Evolutionary conservation across 1,284 basidiomycete species (phyloP).

Genomic region (Stygiomarasmius scandens): DNA sequence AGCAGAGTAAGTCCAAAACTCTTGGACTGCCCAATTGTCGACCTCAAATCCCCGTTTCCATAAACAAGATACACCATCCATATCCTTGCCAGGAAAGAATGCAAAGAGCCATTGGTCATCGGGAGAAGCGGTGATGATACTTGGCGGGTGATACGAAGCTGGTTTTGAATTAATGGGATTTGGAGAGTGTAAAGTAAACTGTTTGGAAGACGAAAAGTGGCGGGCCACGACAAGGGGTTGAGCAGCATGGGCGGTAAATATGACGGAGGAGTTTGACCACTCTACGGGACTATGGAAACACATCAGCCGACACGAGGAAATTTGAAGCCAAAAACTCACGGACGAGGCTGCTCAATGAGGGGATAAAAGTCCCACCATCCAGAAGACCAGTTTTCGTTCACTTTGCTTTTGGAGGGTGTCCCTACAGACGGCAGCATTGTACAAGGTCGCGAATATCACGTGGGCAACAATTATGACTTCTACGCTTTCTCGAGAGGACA

Average conservation of each 20-base stretch:
- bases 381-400: conserved; percentile 56
- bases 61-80: conserved; percentile 62
- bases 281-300: conserved; percentile 55
- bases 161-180: conserved; percentile 46
- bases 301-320: conserved; percentile 6
- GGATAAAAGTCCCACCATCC: conserved; percentile 77
- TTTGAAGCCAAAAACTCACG: conserved; percentile 15
- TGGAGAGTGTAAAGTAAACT: conserved; percentile 61
- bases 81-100: conserved; percentile 63
- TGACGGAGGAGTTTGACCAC: conserved; percentile 69
- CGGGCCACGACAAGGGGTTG: conserved; percentile 62
- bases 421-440: conserved; percentile 23
- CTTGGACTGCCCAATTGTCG: conserved; percentile 63
- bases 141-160: conserved; percentile 60
- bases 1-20: conserved; percentile 55
- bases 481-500: conserved; percentile 51
- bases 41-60: conserved; percentile 62
- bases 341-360: conserved; percentile 56
- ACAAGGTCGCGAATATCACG: background rate
- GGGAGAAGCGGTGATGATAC: conserved; percentile 60
- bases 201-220: conserved; percentile 68
- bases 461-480: conserved; percentile 1
- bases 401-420: conserved; percentile 55
- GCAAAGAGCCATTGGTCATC: conserved; percentile 70
- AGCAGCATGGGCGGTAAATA: conserved; percentile 66